Evolutionary conservation across 495 filamentous ascomycete species (phyloP), one percentile per base, ranked within the genome.

Genomic region (Talaromyces stipitatus): DNA sequence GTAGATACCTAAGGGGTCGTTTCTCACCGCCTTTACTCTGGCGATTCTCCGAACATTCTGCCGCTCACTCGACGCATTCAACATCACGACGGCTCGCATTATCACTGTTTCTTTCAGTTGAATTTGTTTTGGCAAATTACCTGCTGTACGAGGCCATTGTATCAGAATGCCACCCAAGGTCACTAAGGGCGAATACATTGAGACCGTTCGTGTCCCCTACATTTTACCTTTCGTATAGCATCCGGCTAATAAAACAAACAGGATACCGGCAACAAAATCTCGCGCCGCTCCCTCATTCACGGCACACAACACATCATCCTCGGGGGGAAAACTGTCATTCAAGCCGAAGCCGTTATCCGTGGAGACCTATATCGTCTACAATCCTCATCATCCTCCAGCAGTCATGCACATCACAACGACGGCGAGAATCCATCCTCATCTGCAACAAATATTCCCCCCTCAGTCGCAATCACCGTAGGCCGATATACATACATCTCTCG

Each of bases 231-330:
- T n/a, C n/a, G n/a, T n/a, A n/a, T n/a, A n/a, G 4, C 27, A n/a
- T 20, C 11, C 48, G 4, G 48, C n/a, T 18, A 41, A 22, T 23
- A 29, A 12, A 58, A 16, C n/a, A 5, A 56, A 55, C 58, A 95
- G 90, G 91, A 96, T 75, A 97, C 91, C 26, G 94, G 94, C 60
- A 98, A 98, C 81, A 97, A 97, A 78, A 92, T 98, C 62, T 92
- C 92, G 32, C 90, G 94, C 63, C 89, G 89, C 52, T 85, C 87
- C 52, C 84, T 86, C 64, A 88, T 98, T 61, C 85, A 95, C 69
- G 94, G 94, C 65, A 95, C 91, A 24, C 90, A 92, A 58, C 92
- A 97, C 75, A 96, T 98, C 69, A 95, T 96, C 72, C 89, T 98
- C 12, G 92, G 90, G 62, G 94, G 94, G 57, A 95, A 92, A 72